Percentiles rank a stretch among this genome's conserved stretches.
Conservation (phyloP, 352 stramenopile genomes). For the Phytophthora boehmeriae region DNA sequence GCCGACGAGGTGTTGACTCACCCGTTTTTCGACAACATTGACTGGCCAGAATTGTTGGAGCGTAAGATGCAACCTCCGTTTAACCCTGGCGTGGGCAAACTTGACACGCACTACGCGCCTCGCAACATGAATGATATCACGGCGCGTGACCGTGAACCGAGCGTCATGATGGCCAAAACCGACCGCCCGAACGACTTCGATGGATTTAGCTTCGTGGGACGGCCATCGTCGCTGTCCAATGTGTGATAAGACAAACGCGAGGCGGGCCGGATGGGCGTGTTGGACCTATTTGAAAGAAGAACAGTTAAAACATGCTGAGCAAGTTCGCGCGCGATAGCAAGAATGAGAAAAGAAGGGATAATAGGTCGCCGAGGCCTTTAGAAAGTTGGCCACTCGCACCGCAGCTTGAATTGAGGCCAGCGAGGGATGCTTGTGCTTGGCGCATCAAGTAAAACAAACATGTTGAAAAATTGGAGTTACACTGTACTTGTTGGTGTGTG, state of each 20-base stretch:
- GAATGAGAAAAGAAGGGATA: conserved; percentile 28
- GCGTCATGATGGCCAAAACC: conserved; percentile 68
- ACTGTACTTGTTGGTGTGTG: conserved; percentile 3
- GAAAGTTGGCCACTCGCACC: conserved; percentile 31
- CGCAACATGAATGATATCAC: conserved; percentile 91
- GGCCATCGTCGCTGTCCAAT: conserved; percentile 75
- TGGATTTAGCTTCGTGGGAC: conserved; percentile 91
- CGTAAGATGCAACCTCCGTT: conserved; percentile 86
- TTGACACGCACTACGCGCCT: conserved; percentile 87
- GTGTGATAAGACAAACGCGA: conserved; percentile 31
- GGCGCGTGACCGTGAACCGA: conserved; percentile 79
- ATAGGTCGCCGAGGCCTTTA: conserved; percentile 39
- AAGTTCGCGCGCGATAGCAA: conserved; percentile 23
- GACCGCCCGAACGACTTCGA: conserved; percentile 86
- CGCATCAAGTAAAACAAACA: conserved; percentile 48
- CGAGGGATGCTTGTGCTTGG: conserved; percentile 23
- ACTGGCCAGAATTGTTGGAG: conserved; percentile 89
- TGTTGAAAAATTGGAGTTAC: conserved; percentile 43
- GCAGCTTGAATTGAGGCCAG: conserved; percentile 14
- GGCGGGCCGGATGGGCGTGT: conserved; percentile 20
- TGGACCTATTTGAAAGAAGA: conserved; percentile 15
- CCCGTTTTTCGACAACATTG: conserved; percentile 92
- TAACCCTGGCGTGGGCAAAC: conserved; percentile 88
- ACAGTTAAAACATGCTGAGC: conserved; percentile 8
- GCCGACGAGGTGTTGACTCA: conserved; percentile 91